phyloP scores from a whole-genome alignment of 495 filamentous ascomycete species.

The Trichoderma asperelloides region DNA sequence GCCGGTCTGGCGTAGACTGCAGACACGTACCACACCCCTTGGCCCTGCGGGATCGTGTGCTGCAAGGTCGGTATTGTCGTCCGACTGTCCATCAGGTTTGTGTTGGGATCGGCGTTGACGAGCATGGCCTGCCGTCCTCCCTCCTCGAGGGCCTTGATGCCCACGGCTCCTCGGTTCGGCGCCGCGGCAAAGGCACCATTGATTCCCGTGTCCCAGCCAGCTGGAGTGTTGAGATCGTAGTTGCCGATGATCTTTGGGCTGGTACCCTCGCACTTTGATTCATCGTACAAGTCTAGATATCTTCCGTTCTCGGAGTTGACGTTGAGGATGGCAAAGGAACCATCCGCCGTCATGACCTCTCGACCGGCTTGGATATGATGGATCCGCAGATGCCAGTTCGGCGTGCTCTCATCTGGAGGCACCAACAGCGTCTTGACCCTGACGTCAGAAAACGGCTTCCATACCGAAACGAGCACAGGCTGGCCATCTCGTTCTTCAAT shows the following conservation, averaged over 20 bases:
- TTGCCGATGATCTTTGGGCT: slow-evolving; percentile 43
- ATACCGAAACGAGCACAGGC: slow-evolving; percentile 54
- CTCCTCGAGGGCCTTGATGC: slow-evolving; percentile 51
- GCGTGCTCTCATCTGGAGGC: slow-evolving; percentile 41
- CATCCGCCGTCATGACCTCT: slow-evolving; percentile 58
- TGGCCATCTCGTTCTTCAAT: slow-evolving; percentile 39
- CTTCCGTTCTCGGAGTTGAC: slow-evolving; percentile 49
- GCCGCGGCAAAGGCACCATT: slow-evolving; percentile 55
- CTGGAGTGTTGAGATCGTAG: slow-evolving; percentile 43
- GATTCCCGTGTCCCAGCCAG: slow-evolving; percentile 45
- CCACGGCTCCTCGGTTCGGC: slow-evolving; percentile 50
- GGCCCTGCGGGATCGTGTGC: slow-evolving; percentile 35
- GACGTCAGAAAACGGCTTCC: slow-evolving; percentile 61
- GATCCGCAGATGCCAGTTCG: slow-evolving; percentile 61
- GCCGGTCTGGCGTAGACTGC: slow-evolving; percentile 43
- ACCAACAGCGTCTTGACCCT: slow-evolving; percentile 54
- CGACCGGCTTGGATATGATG: slow-evolving; percentile 50
- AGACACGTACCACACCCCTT: slow-evolving; percentile 40
- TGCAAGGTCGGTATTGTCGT: slow-evolving; percentile 62
- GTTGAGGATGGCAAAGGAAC: slow-evolving; percentile 61
- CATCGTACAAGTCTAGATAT: slow-evolving; percentile 44
- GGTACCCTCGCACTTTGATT: slow-evolving; percentile 35
- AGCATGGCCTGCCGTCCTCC: slow-evolving; percentile 23
- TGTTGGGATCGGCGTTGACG: slow-evolving; percentile 69
- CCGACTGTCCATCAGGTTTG: slow-evolving; percentile 61